Conservation (phyloP, 2,329 filamentous ascomycete genomes). For the Diaporthe capsici region DNA sequence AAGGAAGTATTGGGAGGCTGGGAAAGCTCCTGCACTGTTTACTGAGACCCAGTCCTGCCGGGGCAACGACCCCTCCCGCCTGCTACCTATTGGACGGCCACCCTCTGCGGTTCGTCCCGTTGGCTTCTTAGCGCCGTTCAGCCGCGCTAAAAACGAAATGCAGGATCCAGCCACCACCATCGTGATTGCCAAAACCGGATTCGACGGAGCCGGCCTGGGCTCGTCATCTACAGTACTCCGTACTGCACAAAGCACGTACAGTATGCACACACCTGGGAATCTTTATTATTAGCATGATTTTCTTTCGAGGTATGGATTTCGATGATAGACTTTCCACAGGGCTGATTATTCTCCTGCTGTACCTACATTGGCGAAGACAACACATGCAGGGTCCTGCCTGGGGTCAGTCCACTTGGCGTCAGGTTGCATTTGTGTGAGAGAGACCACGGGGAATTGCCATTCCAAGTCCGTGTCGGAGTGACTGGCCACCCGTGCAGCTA, state of each 20-base stretch:
- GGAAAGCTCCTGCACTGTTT: conserved; percentile 24
- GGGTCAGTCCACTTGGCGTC: background rate
- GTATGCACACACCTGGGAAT: background rate
- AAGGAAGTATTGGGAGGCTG: conserved; percentile 34
- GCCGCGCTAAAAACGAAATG: conserved; percentile 29
- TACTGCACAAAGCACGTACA: background rate
- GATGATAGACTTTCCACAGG: background rate
- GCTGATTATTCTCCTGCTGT: background rate
- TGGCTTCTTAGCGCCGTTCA: conserved; percentile 14
- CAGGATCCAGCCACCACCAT: conserved; percentile 31
- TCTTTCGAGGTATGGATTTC: background rate
- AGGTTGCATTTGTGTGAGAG: background rate
- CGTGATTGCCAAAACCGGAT: conserved; percentile 26
- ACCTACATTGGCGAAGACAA: background rate
- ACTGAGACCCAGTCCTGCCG: conserved; percentile 20
- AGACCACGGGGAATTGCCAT: background rate
- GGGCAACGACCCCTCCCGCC: conserved; percentile 29
- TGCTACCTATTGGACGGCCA: background rate
- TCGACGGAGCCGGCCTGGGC: background rate
- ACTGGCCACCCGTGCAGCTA: background rate
- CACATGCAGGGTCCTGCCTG: conserved; percentile 1
- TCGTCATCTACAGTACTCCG: conserved; percentile 9
- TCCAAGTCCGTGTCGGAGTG: background rate
- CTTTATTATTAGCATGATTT: background rate
- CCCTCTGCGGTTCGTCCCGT: conserved; percentile 27